phyloP scores from a whole-genome alignment of 257 asterid species.

The Apocynum venetum region DNA sequence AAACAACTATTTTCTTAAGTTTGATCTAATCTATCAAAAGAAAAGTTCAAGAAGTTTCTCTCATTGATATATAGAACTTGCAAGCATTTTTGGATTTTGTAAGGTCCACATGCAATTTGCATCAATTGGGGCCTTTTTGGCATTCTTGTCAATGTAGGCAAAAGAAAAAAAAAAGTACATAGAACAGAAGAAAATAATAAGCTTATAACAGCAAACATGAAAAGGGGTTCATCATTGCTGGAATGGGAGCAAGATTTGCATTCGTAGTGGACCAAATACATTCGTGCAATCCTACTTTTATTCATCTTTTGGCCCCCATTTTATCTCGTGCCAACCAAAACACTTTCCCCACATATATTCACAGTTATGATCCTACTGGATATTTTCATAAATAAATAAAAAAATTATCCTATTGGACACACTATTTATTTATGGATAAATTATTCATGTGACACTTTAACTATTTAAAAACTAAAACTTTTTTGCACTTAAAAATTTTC shows the following conservation, averaged over 20 bases:
- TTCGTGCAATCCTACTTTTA: not conserved
- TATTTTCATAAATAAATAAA: too few species aligned
- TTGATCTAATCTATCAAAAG: not conserved
- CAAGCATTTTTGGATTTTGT: not conserved
- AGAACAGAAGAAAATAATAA: not conserved
- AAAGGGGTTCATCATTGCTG: constrained; percentile 10
- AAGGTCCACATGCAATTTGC: not conserved
- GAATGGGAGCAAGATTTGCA: not conserved
- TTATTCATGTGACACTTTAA: too few species aligned
- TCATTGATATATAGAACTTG: not conserved
- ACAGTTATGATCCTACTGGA: not conserved
- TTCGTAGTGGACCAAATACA: too few species aligned
- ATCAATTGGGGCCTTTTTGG: not conserved
- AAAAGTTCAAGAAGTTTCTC: too few species aligned
- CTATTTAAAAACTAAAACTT: too few species aligned
- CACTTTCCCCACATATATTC: not conserved
- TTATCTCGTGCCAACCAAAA: not conserved
- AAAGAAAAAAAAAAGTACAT: not conserved
- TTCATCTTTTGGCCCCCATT: not conserved
- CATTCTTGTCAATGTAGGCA: not conserved
- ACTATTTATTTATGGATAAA: too few species aligned
- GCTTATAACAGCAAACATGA: not conserved
- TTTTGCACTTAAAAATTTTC: too few species aligned
- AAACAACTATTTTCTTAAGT: too few species aligned
- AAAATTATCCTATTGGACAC: too few species aligned